Base-by-base conservation (phyloP, 768 basidiomycete genomes). In the Leucosporidium scottii region DNA sequence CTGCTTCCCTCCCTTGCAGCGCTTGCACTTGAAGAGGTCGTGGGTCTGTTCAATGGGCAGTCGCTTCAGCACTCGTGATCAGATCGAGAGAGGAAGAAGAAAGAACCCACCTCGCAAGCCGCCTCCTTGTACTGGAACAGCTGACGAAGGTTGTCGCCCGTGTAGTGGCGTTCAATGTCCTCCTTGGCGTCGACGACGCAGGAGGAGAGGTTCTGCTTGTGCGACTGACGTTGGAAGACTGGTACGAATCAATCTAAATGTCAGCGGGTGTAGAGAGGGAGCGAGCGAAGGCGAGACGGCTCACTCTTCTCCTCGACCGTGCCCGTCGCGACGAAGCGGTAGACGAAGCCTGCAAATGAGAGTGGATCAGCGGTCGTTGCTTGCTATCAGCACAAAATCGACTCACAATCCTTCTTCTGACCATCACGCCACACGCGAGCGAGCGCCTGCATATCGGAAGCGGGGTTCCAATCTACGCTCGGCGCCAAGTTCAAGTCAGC, bases 381-480 rank as follows among this genome's bases (percentile, higher is more conserved):
- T 23, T 9, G 12, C 47, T 44, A 62, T 47, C 44, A 15, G 30
- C 53, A 30, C 0, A 27, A 39, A 20, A 36, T 20, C 36, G 23
- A 76, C 89, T 62, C 75, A 93, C 94, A 99, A 80, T 96, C 93
- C 84, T 98, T 98, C 85, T 96, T 99, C 78, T 98, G 94, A 0
- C 94, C 94, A 76, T 99, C 94, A 80, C 94, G 89, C 94, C 94
- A 99, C 13, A 99, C 94, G 77, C 94, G 91, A 54, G 94, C 94
- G 8, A 99, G 83, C 12, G 94, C 94, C 78, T 99, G 94, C 77
- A 98, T 96, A 78, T 99, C 94, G 31, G 93, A 91, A 15, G 94
- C 94, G 30, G 93, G 93, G 75, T 97, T 97, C 93, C 93, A 97
- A 76, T 97, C 93, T 93, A 67, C n/a, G 27, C 36, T 13, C 18